These are phyloP conservation scores for Globisporangium viniferum DNA, from an alignment of 352 stramenopile genomes.

Conservation along the genomic window DNA sequence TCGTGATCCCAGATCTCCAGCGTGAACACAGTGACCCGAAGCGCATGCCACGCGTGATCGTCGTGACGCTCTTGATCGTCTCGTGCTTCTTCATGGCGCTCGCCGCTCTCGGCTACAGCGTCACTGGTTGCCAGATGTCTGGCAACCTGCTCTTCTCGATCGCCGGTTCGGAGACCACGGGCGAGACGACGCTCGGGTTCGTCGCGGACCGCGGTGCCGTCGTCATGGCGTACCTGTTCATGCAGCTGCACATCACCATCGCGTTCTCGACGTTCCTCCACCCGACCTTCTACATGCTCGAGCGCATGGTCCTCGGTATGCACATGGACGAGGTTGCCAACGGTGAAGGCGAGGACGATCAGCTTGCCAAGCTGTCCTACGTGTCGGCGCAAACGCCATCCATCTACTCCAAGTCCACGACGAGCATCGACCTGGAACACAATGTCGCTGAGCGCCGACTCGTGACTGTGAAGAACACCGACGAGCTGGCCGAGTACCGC, in stretches of 20 bases:
- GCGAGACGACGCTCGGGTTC: conserved; percentile 33
- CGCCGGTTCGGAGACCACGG: conserved; percentile 17
- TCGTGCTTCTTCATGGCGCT: conserved; percentile 43
- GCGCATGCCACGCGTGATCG: conserved; percentile 47
- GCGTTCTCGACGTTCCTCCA: conserved; percentile 46
- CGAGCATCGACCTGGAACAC: conserved; percentile 16
- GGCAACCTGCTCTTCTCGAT: conserved; percentile 58
- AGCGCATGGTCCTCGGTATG: conserved; percentile 43
- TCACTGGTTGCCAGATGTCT: conserved; percentile 42
- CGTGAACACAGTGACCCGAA: conserved; percentile 42
- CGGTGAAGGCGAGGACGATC: neutral
- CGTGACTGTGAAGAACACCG: conserved; percentile 2
- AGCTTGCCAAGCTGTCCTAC: conserved; percentile 13
- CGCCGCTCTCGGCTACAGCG: conserved; percentile 29
- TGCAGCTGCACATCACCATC: conserved; percentile 52
- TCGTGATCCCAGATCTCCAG: conserved; percentile 47
- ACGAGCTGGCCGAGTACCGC: conserved; percentile 19
- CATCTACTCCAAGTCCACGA: conserved; percentile 18
- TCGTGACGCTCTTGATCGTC: conserved; percentile 34
- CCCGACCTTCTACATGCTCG: conserved; percentile 47
- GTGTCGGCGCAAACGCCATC: conserved; percentile 13
- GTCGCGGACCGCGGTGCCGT: conserved; percentile 28
- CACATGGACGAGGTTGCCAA: conserved; percentile 18
- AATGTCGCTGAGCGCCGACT: conserved; percentile 6
- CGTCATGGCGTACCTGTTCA: conserved; percentile 42